Conservation (phyloP, 2,329 filamentous ascomycete genomes). For the Colletotrichum sp. region DNA sequence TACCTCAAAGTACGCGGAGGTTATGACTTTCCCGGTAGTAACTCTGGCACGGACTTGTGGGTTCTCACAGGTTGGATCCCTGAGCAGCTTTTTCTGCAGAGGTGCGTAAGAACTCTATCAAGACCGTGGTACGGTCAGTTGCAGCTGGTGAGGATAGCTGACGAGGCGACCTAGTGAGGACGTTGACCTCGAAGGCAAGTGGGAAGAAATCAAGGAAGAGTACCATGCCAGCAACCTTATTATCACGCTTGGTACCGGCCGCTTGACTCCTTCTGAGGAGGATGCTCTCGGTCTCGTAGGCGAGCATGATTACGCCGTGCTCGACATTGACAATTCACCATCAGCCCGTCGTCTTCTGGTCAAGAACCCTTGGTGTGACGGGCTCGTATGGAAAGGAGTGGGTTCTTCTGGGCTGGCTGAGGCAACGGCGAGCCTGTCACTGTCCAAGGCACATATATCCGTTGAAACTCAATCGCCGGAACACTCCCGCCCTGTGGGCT, state of each 20-base stretch:
- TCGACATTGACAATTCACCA: slow-evolving; percentile 72
- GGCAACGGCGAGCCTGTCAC: not conserved
- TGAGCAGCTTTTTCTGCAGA: slow-evolving; percentile 90
- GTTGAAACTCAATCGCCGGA: slow-evolving; percentile 22
- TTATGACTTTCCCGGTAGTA: slow-evolving; percentile 97
- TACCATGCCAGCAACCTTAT: slow-evolving; percentile 83
- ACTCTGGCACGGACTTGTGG: slow-evolving; percentile 94
- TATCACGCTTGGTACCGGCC: slow-evolving; percentile 88
- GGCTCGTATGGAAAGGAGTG: slow-evolving; percentile 71
- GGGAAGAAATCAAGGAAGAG: slow-evolving; percentile 76
- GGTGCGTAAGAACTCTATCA: slow-evolving; percentile 41
- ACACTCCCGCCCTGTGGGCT: slow-evolving; percentile 58
- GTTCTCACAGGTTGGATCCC: slow-evolving; percentile 96
- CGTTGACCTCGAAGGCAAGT: slow-evolving; percentile 75
- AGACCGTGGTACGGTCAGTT: not conserved
- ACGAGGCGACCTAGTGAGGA: slow-evolving; percentile 64
- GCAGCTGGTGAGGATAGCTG: not conserved
- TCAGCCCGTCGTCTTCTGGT: slow-evolving; percentile 75
- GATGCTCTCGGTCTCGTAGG: slow-evolving; percentile 80
- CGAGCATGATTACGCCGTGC: slow-evolving; percentile 92
- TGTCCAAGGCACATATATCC: not conserved
- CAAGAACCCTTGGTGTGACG: slow-evolving; percentile 96
- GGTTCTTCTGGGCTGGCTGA: slow-evolving; percentile 23
- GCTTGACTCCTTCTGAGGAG: slow-evolving; percentile 78
- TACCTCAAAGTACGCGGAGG: slow-evolving; percentile 95